Evolutionary conservation across 2,329 filamentous ascomycete genomes (phyloP).

Genomic region (Aspergillus glaucus): DNA sequence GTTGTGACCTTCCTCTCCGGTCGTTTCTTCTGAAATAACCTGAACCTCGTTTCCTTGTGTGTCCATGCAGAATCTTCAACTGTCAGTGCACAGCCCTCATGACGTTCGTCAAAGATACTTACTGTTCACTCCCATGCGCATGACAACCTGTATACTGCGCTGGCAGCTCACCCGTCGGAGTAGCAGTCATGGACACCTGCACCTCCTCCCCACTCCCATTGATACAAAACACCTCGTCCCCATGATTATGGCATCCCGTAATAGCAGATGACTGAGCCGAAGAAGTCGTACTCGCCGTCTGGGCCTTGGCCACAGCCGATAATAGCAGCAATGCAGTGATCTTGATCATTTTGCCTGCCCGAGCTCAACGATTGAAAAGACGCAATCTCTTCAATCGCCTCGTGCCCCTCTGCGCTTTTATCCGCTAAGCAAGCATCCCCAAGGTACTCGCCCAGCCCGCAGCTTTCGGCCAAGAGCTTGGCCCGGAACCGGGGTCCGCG

Average conservation of each 20-base stretch:
- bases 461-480: neutral
- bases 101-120: conserved; percentile 9
- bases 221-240: conserved; percentile 29
- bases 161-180: conserved; percentile 51
- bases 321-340: neutral
- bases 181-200: conserved; percentile 39
- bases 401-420: neutral
- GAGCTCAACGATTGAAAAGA: neutral
- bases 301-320: neutral
- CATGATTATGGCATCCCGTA: conserved; percentile 49
- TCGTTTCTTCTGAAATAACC: conserved; percentile 36
- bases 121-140: conserved; percentile 53
- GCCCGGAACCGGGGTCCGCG: neutral
- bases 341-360: neutral
- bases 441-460: neutral
- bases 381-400: neutral
- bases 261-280: conserved; percentile 38
- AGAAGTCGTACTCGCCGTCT: neutral
- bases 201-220: conserved; percentile 31
- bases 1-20: conserved; percentile 8
- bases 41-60: conserved; percentile 56
- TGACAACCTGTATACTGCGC: conserved; percentile 62
- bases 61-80: conserved; percentile 55
- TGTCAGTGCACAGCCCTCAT: conserved; percentile 1
- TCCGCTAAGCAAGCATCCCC: neutral